Evolutionary conservation across 164 flowering plant genomes (phyloP), one percentile per base, ranked within the genome.

Genomic region (Cinnamomum micranthum): DNA sequence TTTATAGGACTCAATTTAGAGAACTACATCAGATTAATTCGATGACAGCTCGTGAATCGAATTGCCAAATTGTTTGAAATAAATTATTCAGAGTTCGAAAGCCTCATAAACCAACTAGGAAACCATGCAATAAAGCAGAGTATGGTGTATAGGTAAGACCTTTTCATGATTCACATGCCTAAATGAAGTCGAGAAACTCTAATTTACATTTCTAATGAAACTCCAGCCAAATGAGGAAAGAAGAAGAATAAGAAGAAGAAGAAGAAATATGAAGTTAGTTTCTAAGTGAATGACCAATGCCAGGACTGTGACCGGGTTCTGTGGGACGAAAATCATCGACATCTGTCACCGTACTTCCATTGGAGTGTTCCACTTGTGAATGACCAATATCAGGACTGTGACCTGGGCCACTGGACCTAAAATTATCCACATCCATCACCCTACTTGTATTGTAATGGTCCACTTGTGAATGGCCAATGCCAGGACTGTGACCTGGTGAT

Each of bases 401-500:
- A 20, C 71, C 71, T 6, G 71, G 71, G 33, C 24, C 50, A 33
- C n/a, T 68, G 24, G 51, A 55, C 12, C 52, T 7, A 20, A 68
- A 68, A 35, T 68, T 6, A 33, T 33, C 52, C 1, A 15, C 51
- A 2, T 68, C 23, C 23, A 31, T 68, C 51, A n/a, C 13, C 25
- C 14, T 63, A n/a, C 3, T 64, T 11, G 66, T 24, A 13, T n/a
- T 31, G 66, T 64, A 64, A 64, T 24, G 66, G n/a, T n/a, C n/a
- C n/a, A n/a, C n/a, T n/a, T n/a, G n/a, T n/a, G n/a, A n/a, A n/a
- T n/a, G 50, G 24, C 70, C 70, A 17, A 68, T 41, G 50, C 70
- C 70, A 5, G 70, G 70, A 9, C 70, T 68, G 70, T 68, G 70
- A 20, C 52, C 70, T 6, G 70, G 70, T 68, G 70, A 7, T 15